phyloP scores from a whole-genome alignment of 768 basidiomycete genomes.

The Grammothele lineata region DNA sequence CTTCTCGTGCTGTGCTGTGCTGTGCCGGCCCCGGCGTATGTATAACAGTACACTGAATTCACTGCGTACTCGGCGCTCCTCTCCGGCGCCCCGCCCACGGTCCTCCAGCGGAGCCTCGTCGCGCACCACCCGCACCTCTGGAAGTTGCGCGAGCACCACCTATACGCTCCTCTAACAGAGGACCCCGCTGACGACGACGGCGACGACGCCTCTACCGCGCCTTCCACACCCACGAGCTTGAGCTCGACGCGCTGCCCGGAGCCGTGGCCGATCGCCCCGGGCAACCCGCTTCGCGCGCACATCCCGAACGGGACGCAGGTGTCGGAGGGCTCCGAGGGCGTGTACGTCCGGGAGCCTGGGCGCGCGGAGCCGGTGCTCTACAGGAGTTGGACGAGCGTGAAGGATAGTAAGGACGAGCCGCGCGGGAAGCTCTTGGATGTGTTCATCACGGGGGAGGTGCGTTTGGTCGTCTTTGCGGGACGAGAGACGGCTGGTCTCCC shows the following conservation, averaged over 20 bases:
- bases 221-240: background rate
- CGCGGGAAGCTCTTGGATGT: constrained; percentile 44
- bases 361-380: constrained; percentile 27
- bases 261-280: constrained; percentile 40
- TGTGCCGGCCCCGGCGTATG: background rate
- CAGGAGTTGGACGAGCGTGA: constrained; percentile 14
- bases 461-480: too few species aligned
- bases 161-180: constrained; percentile 26
- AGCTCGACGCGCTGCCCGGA: background rate
- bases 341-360: constrained; percentile 45
- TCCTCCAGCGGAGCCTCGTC: constrained; percentile 69
- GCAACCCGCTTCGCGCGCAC: constrained; percentile 60
- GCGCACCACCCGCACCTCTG: constrained; percentile 89
- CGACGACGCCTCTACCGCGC: background rate
- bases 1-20: background rate
- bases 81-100: constrained; percentile 58
- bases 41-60: constrained; percentile 78
- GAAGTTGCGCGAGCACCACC: constrained; percentile 77
- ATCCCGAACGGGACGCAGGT: constrained; percentile 52
- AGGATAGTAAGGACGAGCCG: constrained; percentile 1
- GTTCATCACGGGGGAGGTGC: constrained; percentile 72
- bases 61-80: constrained; percentile 75
- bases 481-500: too few species aligned
- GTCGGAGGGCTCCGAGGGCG: constrained; percentile 42
- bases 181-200: constrained; percentile 29